Evolutionary conservation across 371 early-diverging fungal species (phyloP).

Genomic region (Smittium culicis): DNA sequence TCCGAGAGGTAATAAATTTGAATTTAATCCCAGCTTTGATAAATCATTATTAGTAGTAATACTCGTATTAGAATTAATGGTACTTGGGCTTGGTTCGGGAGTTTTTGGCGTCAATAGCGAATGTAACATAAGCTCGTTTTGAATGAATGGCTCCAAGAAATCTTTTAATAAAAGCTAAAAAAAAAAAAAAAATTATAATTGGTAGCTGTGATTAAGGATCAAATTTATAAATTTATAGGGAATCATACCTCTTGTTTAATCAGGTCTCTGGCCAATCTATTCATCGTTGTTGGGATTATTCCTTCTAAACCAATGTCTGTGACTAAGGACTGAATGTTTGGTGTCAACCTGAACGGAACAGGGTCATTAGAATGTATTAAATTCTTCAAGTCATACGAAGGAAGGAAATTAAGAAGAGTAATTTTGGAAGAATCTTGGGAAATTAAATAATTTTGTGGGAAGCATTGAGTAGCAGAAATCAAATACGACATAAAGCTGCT

Average conservation of each 20-base stretch:
- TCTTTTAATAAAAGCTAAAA: neutral
- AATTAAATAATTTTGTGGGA: slow-evolving; percentile 77
- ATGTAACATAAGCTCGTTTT: neutral
- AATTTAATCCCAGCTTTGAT: neutral
- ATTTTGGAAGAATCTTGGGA: slow-evolving; percentile 34
- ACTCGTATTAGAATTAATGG: neutral
- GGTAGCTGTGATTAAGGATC: neutral
- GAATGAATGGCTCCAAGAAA: slow-evolving; percentile 4
- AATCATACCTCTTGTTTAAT: slow-evolving; percentile 3
- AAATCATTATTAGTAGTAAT: neutral
- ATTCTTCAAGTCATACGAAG: slow-evolving; percentile 18
- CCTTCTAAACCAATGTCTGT: slow-evolving; percentile 87
- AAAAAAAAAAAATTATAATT: neutral
- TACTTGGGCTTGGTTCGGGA: neutral
- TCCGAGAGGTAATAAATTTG: neutral
- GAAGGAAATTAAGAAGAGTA: slow-evolving; percentile 24
- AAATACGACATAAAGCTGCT: slow-evolving; percentile 80
- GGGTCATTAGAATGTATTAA: slow-evolving; percentile 48
- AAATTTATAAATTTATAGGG: too few relatives aligned
- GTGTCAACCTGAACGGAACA: slow-evolving; percentile 95
- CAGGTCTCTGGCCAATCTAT: neutral
- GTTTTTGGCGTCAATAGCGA: neutral
- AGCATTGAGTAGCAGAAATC: slow-evolving; percentile 69
- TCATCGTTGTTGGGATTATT: slow-evolving; percentile 41
- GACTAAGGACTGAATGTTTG: slow-evolving; percentile 87